Percentiles rank a stretch among this genome's conserved stretches.
Evolutionary conservation across 23 red algal species (phyloP).

Genomic region (Cyanidiococcus yangmingshanensis): DNA sequence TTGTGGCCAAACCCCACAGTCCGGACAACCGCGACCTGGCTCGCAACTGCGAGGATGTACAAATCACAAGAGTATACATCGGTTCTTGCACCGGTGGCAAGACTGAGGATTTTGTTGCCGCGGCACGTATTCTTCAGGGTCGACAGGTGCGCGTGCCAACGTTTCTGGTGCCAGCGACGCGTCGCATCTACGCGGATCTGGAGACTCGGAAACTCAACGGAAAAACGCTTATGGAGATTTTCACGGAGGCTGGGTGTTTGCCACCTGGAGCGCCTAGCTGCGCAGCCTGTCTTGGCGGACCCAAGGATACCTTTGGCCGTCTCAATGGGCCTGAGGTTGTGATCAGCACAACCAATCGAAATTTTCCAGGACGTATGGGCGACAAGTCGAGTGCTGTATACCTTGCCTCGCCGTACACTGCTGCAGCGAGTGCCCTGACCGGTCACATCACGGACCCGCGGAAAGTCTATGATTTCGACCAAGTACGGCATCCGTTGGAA

Average conservation of each 20-base stretch:
- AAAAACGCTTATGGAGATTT: slow-evolving; percentile 75
- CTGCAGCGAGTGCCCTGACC: slow-evolving; percentile 80
- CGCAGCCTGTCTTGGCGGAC: slow-evolving; percentile 93
- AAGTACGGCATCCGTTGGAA: not conserved
- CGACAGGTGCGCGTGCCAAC: slow-evolving; percentile 82
- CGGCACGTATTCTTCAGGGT: slow-evolving; percentile 81
- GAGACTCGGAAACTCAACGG: slow-evolving; percentile 54
- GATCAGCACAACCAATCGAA: slow-evolving; percentile 94
- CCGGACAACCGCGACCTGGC: slow-evolving; percentile 90
- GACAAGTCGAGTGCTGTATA: slow-evolving; percentile 68
- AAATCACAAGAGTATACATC: slow-evolving; percentile 82
- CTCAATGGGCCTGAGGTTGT: slow-evolving; percentile 75
- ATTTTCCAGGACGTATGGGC: slow-evolving; percentile 96
- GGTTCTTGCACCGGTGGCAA: slow-evolving; percentile 98
- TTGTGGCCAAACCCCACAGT: slow-evolving; percentile 92
- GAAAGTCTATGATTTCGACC: slow-evolving; percentile 85
- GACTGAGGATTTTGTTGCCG: slow-evolving; percentile 94
- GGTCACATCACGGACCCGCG: slow-evolving; percentile 91
- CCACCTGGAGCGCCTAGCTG: slow-evolving; percentile 68
- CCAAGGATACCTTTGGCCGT: slow-evolving; percentile 94
- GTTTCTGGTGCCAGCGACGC: slow-evolving; percentile 88
- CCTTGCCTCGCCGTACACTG: slow-evolving; percentile 91
- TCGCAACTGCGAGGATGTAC: slow-evolving; percentile 50
- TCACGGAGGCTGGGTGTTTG: slow-evolving; percentile 68
- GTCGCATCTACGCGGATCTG: slow-evolving; percentile 65